Percentiles rank a stretch among this genome's conserved stretches.
Conservation (phyloP, 208 protist species). For the Trypanosoma caninum region DNA sequence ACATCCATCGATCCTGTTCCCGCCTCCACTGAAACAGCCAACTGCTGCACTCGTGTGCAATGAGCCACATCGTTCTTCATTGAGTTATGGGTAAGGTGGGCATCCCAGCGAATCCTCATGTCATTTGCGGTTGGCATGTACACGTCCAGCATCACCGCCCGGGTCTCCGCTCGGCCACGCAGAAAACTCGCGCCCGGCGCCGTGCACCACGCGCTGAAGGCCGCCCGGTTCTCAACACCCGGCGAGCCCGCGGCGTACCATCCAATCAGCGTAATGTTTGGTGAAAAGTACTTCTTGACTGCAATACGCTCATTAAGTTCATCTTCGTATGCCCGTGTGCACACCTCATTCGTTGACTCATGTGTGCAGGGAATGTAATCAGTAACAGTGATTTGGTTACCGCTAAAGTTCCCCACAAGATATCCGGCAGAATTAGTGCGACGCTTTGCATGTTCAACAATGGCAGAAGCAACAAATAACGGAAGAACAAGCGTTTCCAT, state of each 20-base stretch:
- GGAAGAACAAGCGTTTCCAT: slow-evolving; percentile 34
- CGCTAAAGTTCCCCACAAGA: slow-evolving; percentile 50
- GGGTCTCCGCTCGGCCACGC: slow-evolving; percentile 31
- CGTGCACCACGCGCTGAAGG: slow-evolving; percentile 58
- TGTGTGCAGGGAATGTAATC: slow-evolving; percentile 79
- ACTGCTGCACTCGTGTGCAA: slow-evolving; percentile 2
- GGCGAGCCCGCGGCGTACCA: slow-evolving; percentile 67
- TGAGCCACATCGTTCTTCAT: not conserved
- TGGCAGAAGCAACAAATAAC: slow-evolving; percentile 72
- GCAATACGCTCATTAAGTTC: slow-evolving; percentile 35
- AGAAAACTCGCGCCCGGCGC: slow-evolving; percentile 40
- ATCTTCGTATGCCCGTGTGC: slow-evolving; percentile 29
- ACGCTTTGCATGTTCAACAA: slow-evolving; percentile 84
- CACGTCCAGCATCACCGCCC: slow-evolving; percentile 20
- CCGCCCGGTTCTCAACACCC: slow-evolving; percentile 20
- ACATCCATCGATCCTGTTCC: slow-evolving; percentile 54
- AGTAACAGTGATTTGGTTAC: slow-evolving; percentile 44
- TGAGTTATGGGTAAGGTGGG: slow-evolving; percentile 14
- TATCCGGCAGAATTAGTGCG: slow-evolving; percentile 55
- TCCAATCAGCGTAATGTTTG: slow-evolving; percentile 45
- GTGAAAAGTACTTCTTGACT: slow-evolving; percentile 48
- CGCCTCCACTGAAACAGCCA: slow-evolving; percentile 23
- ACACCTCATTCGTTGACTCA: slow-evolving; percentile 19
- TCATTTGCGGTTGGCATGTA: slow-evolving; percentile 36
- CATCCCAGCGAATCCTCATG: slow-evolving; percentile 30